Conservation (phyloP, 1,284 basidiomycete genomes). For the Cryptococcus sp. region DNA sequence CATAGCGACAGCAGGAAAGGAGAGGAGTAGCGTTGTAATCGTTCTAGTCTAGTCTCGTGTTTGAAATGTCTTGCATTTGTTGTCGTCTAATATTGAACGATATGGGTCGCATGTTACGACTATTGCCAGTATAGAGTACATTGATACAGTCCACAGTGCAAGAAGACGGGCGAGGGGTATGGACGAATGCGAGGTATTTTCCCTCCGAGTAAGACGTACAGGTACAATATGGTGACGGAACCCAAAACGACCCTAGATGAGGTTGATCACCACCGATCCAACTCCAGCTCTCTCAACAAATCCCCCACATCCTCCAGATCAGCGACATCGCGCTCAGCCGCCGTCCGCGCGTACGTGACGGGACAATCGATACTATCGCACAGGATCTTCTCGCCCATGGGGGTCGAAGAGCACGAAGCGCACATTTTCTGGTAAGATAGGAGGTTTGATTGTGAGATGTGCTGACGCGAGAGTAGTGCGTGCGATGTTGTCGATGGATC, state of each 20-base stretch:
- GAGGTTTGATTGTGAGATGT: conserved; percentile 62
- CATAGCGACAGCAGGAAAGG: too few relatives aligned
- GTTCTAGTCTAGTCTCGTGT: too few relatives aligned
- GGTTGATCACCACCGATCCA: not conserved
- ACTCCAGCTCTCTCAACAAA: conserved; percentile 22
- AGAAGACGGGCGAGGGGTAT: not conserved
- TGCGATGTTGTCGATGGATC: conserved; percentile 64
- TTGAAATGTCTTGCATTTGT: too few relatives aligned
- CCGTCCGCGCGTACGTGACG: conserved; percentile 72
- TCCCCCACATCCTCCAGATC: conserved; percentile 37
- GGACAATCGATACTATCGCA: conserved; percentile 85
- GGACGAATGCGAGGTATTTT: conserved; percentile 1
- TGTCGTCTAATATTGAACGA: too few relatives aligned
- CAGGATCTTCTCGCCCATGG: conserved; percentile 63
- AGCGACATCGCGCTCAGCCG: conserved; percentile 62
- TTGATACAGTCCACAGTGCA: too few relatives aligned
- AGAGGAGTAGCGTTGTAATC: too few relatives aligned
- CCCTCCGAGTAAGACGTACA: not conserved
- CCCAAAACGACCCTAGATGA: not conserved
- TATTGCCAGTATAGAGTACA: too few relatives aligned
- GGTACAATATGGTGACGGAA: not conserved
- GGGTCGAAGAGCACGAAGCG: conserved; percentile 64
- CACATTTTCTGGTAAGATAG: conserved; percentile 68
- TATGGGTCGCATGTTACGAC: too few relatives aligned
- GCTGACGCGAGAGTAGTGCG: conserved; percentile 62